Conservation (phyloP, 805 yeast species). For the Yarrowia keelungensis region DNA sequence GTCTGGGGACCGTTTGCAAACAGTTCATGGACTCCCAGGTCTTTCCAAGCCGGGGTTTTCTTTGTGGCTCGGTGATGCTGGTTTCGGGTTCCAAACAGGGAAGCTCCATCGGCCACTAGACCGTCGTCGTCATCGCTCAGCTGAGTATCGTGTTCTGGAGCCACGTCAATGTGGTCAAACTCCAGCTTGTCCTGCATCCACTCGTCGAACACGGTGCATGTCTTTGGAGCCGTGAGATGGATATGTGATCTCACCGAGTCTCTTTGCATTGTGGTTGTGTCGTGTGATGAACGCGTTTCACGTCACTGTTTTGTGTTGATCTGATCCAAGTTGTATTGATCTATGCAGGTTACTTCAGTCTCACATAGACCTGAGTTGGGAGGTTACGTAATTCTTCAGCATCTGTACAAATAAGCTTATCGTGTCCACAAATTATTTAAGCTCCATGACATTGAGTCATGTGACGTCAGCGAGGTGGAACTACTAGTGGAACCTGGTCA, state of each 20-base stretch:
- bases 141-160: slow-evolving; percentile 43
- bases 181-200: slow-evolving; percentile 48
- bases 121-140: slow-evolving; percentile 46
- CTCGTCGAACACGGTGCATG: slow-evolving; percentile 46
- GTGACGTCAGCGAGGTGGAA: not conserved
- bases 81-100: slow-evolving; percentile 42
- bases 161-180: slow-evolving; percentile 46
- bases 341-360: slow-evolving; percentile 5
- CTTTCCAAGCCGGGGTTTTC: slow-evolving; percentile 43
- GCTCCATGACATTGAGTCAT: not conserved
- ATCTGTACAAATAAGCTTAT: slow-evolving; percentile 2
- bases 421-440: slow-evolving; percentile 13
- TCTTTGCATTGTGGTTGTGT: slow-evolving; percentile 36
- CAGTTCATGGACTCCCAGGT: slow-evolving; percentile 43
- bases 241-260: slow-evolving; percentile 50
- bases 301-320: not conserved
- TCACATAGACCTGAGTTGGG: not conserved
- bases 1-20: slow-evolving; percentile 38
- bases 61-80: slow-evolving; percentile 34
- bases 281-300: slow-evolving; percentile 3
- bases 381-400: slow-evolving; percentile 9
- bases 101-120: slow-evolving; percentile 43
- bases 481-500: no score
- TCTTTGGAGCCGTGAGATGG: slow-evolving; percentile 46
- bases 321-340: not conserved